These are phyloP conservation scores for Colletotrichum sp. DNA, from an alignment of 2,329 filamentous ascomycete genomes.

Conservation along the genomic window DNA sequence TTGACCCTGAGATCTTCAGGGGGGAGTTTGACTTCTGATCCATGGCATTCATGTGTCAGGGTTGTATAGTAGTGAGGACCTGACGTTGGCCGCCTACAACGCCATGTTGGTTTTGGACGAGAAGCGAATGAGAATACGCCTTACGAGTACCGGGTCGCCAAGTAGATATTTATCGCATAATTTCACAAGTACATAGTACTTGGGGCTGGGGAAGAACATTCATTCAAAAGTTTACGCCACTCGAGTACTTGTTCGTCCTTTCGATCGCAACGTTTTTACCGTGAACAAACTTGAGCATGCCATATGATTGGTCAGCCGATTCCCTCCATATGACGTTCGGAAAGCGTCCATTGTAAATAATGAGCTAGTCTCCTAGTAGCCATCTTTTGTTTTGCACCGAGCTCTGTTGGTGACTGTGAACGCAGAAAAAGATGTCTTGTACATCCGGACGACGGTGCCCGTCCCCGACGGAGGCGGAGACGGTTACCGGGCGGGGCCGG, in stretches of 20 bases:
- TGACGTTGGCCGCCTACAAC: not conserved
- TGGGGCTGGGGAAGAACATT: not conserved
- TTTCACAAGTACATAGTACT: not conserved
- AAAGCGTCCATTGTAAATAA: not conserved
- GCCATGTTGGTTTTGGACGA: not conserved
- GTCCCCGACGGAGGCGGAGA: not conserved
- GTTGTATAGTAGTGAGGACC: not conserved
- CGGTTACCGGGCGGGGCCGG: not conserved
- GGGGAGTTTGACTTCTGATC: conserved; percentile 84
- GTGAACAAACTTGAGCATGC: not conserved
- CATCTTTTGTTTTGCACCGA: not conserved
- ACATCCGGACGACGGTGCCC: not conserved
- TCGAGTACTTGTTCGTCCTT: not conserved
- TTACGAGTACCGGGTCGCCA: not conserved
- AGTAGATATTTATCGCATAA: not conserved
- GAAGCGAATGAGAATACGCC: not conserved
- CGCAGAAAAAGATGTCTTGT: not conserved
- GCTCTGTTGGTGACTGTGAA: not conserved
- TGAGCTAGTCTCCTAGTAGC: not conserved
- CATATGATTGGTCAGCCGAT: not conserved
- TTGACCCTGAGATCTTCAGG: conserved; percentile 89
- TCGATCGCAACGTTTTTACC: not conserved
- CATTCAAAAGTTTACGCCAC: not conserved
- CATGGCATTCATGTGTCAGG: not conserved
- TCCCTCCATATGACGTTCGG: not conserved